Percentiles rank a stretch among this genome's conserved stretches.
Conservation (phyloP, 73 alveolate species). For the Tetrahymena elliotti region DNA sequence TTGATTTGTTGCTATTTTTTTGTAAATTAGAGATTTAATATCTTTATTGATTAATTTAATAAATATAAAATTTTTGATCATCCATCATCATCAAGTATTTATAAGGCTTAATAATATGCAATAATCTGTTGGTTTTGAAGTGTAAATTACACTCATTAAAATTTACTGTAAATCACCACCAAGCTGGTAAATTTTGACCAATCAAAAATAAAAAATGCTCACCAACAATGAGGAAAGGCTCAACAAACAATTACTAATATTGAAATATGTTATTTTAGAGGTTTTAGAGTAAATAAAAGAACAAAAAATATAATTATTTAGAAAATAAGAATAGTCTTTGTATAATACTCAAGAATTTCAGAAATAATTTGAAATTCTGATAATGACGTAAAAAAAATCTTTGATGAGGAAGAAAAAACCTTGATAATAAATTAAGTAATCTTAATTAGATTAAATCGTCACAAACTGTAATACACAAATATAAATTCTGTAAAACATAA, state of each 20-base stretch:
- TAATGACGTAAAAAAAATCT: neutral
- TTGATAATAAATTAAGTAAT: neutral
- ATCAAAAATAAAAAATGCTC: neutral
- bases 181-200: neutral
- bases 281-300: too few relatives aligned
- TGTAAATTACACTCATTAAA: neutral
- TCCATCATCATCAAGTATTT: neutral
- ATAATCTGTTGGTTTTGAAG: neutral
- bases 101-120: neutral
- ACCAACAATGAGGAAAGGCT: too few relatives aligned
- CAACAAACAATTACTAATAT: too few relatives aligned
- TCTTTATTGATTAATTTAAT: neutral
- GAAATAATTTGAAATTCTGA: neutral
- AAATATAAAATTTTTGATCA: neutral
- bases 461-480: neutral
- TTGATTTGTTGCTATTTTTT: neutral
- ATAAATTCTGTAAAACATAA: neutral
- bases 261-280: too few relatives aligned
- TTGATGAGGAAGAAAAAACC: neutral
- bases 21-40: neutral
- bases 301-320: too few relatives aligned
- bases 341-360: too few relatives aligned
- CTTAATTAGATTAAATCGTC: neutral
- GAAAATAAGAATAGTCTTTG: neutral
- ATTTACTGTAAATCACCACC: neutral